Evolutionary conservation across 2,329 filamentous ascomycete genomes (phyloP).

Genomic region (Diaporthe citrichinensis): DNA sequence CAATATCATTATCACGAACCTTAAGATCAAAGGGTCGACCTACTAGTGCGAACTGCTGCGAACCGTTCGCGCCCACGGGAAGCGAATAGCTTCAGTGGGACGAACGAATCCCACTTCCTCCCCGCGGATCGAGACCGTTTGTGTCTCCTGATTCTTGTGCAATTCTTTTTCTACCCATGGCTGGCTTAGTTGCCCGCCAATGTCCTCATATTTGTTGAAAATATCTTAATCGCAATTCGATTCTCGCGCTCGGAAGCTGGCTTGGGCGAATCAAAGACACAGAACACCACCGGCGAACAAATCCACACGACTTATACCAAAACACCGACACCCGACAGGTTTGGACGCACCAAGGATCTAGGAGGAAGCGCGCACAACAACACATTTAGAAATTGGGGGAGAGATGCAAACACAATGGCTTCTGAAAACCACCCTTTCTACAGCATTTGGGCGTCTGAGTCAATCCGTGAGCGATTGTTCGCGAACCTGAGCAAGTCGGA

Average conservation of each 20-base stretch:
- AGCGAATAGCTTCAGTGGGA: slow-evolving; percentile 42
- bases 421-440: slow-evolving; percentile 65
- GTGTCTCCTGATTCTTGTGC: slow-evolving; percentile 32
- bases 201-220: slow-evolving; percentile 35
- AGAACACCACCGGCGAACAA: neutral
- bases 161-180: slow-evolving; percentile 31
- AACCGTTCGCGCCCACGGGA: slow-evolving; percentile 41
- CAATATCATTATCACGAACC: slow-evolving; percentile 34
- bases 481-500: slow-evolving; percentile 64
- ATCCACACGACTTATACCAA: neutral
- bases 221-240: slow-evolving; percentile 24
- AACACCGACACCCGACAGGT: neutral
- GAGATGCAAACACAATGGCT: slow-evolving; percentile 67
- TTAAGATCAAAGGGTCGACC: slow-evolving; percentile 26
- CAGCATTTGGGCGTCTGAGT: slow-evolving; percentile 67
- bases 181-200: slow-evolving; percentile 31
- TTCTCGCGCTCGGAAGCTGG: slow-evolving; percentile 39
- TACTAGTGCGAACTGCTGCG: slow-evolving; percentile 38
- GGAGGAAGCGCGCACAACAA: slow-evolving; percentile 19
- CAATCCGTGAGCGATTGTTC: slow-evolving; percentile 66
- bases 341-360: neutral
- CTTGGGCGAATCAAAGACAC: slow-evolving; percentile 1
- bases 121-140: slow-evolving; percentile 28
- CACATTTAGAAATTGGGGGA: slow-evolving; percentile 22
- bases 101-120: slow-evolving; percentile 39